Percentiles rank a stretch among this genome's conserved stretches.
Evolutionary conservation across 345 rosid species (phyloP).

Genomic region (Citrus glauca): DNA sequence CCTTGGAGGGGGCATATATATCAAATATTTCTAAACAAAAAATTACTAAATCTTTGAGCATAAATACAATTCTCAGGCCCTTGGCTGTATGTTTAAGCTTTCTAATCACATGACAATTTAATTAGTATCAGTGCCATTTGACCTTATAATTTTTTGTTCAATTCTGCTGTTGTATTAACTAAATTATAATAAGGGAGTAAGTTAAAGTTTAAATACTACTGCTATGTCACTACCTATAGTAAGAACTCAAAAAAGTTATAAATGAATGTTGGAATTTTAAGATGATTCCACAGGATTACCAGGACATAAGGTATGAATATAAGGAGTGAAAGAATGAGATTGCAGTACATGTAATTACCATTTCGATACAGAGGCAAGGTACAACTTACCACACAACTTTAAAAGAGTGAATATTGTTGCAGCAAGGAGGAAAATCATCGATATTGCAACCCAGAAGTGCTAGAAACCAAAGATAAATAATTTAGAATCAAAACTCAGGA

Average conservation of each 20-base stretch:
- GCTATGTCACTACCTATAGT: not conserved
- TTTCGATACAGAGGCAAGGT: not conserved
- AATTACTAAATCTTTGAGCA: not conserved
- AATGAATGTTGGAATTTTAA: not conserved
- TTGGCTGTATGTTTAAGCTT: not conserved
- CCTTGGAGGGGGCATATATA: not conserved
- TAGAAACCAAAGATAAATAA: slow-evolving; percentile 34
- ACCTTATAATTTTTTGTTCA: not conserved
- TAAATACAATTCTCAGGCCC: not conserved
- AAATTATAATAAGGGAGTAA: not conserved
- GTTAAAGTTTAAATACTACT: not conserved
- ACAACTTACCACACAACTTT: slow-evolving; percentile 74
- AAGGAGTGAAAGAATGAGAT: not conserved
- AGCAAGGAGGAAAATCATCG: slow-evolving; percentile 89
- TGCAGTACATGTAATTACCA: not conserved
- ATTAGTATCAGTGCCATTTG: not conserved
- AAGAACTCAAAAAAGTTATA: not conserved
- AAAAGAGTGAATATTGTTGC: slow-evolving; percentile 86
- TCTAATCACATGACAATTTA: not conserved
- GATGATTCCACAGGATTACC: not conserved
- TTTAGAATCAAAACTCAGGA: slow-evolving; percentile 17
- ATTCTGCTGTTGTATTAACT: not conserved
- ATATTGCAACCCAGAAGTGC: slow-evolving; percentile 96
- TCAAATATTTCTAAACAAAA: not conserved
- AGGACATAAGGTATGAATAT: not conserved